These are phyloP conservation scores for Boletus bicolor DNA, from an alignment of 768 basidiomycete genomes.

Conservation along the genomic window DNA sequence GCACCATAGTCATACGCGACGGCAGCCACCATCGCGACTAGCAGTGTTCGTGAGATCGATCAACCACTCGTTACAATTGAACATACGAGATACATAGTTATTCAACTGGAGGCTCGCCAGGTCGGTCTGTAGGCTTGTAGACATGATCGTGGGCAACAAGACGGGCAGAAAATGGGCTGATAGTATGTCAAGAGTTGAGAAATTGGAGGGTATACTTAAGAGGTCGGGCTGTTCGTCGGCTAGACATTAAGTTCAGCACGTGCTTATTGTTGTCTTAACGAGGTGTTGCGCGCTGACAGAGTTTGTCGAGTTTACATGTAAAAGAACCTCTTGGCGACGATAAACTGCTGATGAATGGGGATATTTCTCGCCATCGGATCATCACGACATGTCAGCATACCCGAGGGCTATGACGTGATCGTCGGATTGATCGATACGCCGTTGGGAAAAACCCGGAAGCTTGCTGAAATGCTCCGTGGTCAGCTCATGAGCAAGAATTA, in stretches of 20 bases:
- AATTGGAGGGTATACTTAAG: not conserved
- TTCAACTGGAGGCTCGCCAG: constrained; percentile 6
- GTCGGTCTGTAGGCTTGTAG: not conserved
- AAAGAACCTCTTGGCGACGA: not conserved
- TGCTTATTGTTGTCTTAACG: not conserved
- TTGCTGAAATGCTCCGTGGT: not conserved
- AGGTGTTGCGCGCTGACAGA: not conserved
- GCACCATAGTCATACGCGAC: constrained; percentile 5
- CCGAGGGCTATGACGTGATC: not conserved
- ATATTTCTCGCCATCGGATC: not conserved
- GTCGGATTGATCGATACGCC: not conserved
- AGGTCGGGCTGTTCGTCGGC: not conserved
- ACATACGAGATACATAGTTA: constrained; percentile 6
- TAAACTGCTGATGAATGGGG: not conserved
- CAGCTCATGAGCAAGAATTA: not conserved
- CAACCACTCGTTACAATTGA: not conserved
- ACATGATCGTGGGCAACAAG: not conserved
- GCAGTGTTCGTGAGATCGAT: not conserved
- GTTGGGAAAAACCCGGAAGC: not conserved
- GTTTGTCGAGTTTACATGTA: not conserved
- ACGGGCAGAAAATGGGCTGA: no score
- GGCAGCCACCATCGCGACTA: not conserved
- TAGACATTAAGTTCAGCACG: not conserved
- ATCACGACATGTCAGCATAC: no score
- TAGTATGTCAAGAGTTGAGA: not conserved